Base-by-base conservation (phyloP, 257 asterid genomes). In the Hygrophila difformis region DNA sequence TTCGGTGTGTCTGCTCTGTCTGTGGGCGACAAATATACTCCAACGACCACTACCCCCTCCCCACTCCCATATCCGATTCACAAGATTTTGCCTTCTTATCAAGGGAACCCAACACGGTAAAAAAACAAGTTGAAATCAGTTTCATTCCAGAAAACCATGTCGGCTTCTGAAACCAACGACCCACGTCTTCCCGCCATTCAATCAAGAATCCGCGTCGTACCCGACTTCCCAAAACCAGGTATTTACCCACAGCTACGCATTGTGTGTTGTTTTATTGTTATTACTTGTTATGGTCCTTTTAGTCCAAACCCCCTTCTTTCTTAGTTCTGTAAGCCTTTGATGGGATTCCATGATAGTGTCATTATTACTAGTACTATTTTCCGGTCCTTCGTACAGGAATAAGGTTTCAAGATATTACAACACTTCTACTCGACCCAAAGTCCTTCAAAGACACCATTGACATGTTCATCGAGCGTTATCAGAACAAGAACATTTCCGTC, bases 381-480 rank as follows among this genome's bases (percentile, higher is more conserved):
- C 50, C 18, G 40, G 15, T 44, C n/a, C n/a, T 44, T 26, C 46
- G 8, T 29, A 29, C 76, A 84, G 95, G 95, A 56, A 84, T 84
- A 56, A 78, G 81, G 95, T 84, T 84, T 61, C 95, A 84, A 67
- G 95, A 84, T 53, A 81, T 84, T 16, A 84, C 95, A 19, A 80
- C 93, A 16, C 74, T 84, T 12, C 61, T 84, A 23, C 83, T 84
- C 39, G 84, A 84, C 58, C 91, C 84, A 2, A 81, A 75, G 53
- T 71, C 87, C 37, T 84, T 77, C 79, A 81, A 75, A 59, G 87
- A 81, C 60, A 64, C 93, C 62, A 67, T 84, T 59, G 95, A 84
- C 59, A 70, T 84, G 73, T 84, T 84, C 60, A 84, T 81, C 34
- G 93, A 81, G 61, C 79, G 95, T 29, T 84, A 84, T 59, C 65